Conservation (phyloP, 305 asterid genomes). For the Plantago lanceolata region DNA sequence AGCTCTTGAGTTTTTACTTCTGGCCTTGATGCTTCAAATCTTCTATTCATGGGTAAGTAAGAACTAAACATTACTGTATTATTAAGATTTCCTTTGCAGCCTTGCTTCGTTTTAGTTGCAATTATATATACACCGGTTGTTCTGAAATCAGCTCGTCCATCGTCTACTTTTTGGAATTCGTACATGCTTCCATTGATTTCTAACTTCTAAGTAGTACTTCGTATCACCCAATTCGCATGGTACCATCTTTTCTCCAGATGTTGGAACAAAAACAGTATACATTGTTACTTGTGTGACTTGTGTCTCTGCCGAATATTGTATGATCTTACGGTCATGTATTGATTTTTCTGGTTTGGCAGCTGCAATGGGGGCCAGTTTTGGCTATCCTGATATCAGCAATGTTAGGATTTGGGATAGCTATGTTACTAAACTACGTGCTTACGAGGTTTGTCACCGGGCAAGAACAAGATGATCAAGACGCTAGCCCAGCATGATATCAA, state of each 20-base stretch:
- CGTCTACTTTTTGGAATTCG: no score
- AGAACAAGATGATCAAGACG: slow-evolving; percentile 30
- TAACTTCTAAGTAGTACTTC: no score
- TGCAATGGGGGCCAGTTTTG: slow-evolving; percentile 46
- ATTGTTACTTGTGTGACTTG: no score
- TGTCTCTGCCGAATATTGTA: no score
- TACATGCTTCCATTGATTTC: no score
- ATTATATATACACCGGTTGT: no score
- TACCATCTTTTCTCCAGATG: no score
- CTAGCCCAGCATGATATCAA: slow-evolving; percentile 42
- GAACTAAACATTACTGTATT: not conserved
- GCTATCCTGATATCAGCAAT: slow-evolving; percentile 58
- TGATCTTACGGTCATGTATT: no score
- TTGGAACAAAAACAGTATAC: no score
- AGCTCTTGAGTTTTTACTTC: slow-evolving; percentile 71
- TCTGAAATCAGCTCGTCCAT: no score
- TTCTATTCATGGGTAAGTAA: slow-evolving; percentile 63
- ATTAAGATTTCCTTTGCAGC: not conserved
- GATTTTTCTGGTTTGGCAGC: no score
- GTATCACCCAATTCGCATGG: no score
- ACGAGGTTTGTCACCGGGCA: slow-evolving; percentile 43
- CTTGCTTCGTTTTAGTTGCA: not conserved
- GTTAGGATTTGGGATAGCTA: slow-evolving; percentile 59
- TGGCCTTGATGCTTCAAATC: slow-evolving; percentile 54
- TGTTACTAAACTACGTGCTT: slow-evolving; percentile 47